Conservation (phyloP, 2,329 filamentous ascomycete genomes). For the Phoma sp. region DNA sequence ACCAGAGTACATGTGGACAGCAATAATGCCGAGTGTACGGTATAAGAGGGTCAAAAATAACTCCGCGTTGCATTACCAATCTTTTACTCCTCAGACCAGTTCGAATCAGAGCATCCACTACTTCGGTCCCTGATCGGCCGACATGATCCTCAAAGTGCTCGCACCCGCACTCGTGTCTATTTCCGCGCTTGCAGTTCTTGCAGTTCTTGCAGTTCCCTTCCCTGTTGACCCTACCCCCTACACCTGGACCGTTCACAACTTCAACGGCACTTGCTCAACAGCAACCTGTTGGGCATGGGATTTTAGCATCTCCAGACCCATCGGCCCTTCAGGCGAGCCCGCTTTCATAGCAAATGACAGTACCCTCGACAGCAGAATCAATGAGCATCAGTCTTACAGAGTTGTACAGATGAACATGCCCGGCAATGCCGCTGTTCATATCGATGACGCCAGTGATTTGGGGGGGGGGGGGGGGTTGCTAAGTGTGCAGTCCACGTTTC, state of each 20-base stretch:
- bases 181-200: slow-evolving; percentile 13
- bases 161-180: slow-evolving; percentile 16
- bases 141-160: slow-evolving; percentile 23
- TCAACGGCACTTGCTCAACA: slow-evolving; percentile 29
- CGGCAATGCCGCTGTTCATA: slow-evolving; percentile 22
- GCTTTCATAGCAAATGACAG: slow-evolving; percentile 26
- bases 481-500: slow-evolving; percentile 23
- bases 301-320: slow-evolving; percentile 23
- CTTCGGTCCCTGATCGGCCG: neutral
- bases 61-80: no score
- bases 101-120: neutral
- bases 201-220: slow-evolving; percentile 6
- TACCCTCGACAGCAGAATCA: slow-evolving; percentile 20
- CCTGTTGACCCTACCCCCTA: slow-evolving; percentile 11
- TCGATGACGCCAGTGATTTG: slow-evolving; percentile 18
- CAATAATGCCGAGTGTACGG: no score
- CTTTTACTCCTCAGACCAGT: neutral
- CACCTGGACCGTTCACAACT: slow-evolving; percentile 26
- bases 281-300: slow-evolving; percentile 30
- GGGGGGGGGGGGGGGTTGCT: slow-evolving; percentile 19
- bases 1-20: no score
- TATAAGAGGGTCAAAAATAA: no score
- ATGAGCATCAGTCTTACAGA: slow-evolving; percentile 25
- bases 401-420: slow-evolving; percentile 13
- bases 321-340: slow-evolving; percentile 22